Evolutionary conservation across 2,329 filamentous ascomycete genomes (phyloP), one percentile per base, ranked within the genome.

Genomic region (Phyllosticta paracitricarpa): DNA sequence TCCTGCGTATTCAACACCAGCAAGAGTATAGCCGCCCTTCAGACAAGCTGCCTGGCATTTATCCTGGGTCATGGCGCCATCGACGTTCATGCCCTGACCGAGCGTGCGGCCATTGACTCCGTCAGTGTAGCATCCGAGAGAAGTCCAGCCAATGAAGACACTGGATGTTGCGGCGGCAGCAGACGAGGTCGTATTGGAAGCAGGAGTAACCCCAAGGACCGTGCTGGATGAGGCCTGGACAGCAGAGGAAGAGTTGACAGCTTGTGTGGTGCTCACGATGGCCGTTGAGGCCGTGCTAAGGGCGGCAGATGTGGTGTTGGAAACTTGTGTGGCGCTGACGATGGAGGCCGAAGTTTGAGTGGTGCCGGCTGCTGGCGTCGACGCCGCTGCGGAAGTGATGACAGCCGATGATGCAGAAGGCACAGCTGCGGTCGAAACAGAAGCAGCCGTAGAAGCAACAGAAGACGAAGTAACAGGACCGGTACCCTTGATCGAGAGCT

Each of bases 1-100:
- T 26, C 35, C 52, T 75, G 82, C 82, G 62, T 84, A 85, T 68
- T 84, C 82, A 62, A 86, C 74, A 40, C 82, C 84, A 26, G 77
- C 84, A 10, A 82, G 81, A 68, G 77, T 76, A 69, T 84, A 86
- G 19, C 83, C 83, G 65, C 57, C 59, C 25, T 64, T 55, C 51
- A 62, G 64, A 51, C 69, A 70, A 17, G 65, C 68, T 12, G 62
- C 61, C 24, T 58, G 64, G 58, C 69, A 71, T 10, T 67, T 66
- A 3, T 61, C 63, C 25, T 68, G 67, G 7, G 68, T 68, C 67
- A 70, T 68, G 9, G 19, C 51, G 61, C 19, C 66, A 66, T 2
- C 64, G 35, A 17, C 69, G 4, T 63, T 65, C 2, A 65, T 19
- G 3, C n/a, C 25, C 12, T 61, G 53, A 1, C 63, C 57, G 24